Base-by-base conservation (phyloP, 495 filamentous ascomycete species). In the Umbilicaria muhlenbergii region DNA sequence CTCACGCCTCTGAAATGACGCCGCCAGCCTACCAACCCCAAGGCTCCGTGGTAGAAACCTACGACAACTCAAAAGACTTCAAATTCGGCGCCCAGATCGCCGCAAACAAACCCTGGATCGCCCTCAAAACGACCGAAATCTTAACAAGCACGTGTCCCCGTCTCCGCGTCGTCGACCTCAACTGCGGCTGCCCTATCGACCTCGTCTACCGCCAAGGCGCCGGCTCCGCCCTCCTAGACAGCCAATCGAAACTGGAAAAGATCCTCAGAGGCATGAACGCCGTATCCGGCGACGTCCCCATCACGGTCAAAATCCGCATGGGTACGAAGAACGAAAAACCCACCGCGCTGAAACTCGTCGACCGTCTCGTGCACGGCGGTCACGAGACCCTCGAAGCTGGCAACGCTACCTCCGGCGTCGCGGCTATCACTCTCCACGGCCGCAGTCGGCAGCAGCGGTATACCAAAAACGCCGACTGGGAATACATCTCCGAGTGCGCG, bases 111-210 rank as follows among this genome's bases (percentile, higher is more conserved):
- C 78, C 87, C 2, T 91, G 84, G 77, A 68, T 81, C 17, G 91
- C 83, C 4, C 63, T 91, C 48, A 94, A 94, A 57, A 73, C 85
- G 1, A 82, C 89, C 0, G 88, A 98, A 56, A 66, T 81, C 21
- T 64, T 98, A 37, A 79, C 82, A 1, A 62, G 66, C 14, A 75
- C 81, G 38, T 75, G 85, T 34, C 88, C 91, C 3, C 68, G 84
- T 52, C 68, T 96, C 10, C 80, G 91, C 24, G 74, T 93, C 5
- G 78, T 98, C 44, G 91, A 98, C 55, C 61, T 98, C 46, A 98
- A 98, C 63, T 94, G 89, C 53, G 91, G 91, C 28, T 98, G 91
- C 54, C 91, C 91, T 13, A 94, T 98, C 54, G 89, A 98, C 49
- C 71, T 94, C 43, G 78, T 98, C 35, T 94, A 74, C 66, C 73